phyloP scores from a whole-genome alignment of 2,329 filamentous ascomycete species.

The Fusarium annulatum region DNA sequence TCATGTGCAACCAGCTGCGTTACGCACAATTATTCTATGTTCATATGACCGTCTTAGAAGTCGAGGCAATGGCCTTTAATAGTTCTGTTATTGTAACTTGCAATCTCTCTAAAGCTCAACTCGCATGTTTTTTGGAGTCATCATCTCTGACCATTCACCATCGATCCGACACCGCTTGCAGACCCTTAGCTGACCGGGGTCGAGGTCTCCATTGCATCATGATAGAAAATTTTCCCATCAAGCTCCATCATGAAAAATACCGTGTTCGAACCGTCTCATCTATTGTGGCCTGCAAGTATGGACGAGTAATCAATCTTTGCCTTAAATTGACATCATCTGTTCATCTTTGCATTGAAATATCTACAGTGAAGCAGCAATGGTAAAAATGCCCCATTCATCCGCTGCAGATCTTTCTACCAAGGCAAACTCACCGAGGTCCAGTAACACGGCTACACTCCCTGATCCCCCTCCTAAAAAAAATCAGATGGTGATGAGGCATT shows the following conservation, averaged over 20 bases:
- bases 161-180: background rate
- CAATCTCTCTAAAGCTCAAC: background rate
- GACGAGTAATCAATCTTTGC: background rate
- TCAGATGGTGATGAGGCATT: conserved; percentile 38
- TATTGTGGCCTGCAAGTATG: background rate
- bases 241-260: background rate
- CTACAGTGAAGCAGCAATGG: background rate
- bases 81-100: background rate
- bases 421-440: background rate
- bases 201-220: background rate
- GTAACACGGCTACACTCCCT: background rate
- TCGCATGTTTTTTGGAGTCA: background rate
- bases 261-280: background rate
- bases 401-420: background rate
- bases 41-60: background rate
- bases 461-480: background rate
- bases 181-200: background rate
- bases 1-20: background rate
- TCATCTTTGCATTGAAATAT: background rate
- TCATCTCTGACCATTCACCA: background rate
- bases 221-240: background rate
- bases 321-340: background rate
- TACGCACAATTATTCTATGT: background rate
- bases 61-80: background rate
- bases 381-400: background rate